Base-by-base conservation (phyloP, 345 rosid species). In the Moricandia arvensis region DNA sequence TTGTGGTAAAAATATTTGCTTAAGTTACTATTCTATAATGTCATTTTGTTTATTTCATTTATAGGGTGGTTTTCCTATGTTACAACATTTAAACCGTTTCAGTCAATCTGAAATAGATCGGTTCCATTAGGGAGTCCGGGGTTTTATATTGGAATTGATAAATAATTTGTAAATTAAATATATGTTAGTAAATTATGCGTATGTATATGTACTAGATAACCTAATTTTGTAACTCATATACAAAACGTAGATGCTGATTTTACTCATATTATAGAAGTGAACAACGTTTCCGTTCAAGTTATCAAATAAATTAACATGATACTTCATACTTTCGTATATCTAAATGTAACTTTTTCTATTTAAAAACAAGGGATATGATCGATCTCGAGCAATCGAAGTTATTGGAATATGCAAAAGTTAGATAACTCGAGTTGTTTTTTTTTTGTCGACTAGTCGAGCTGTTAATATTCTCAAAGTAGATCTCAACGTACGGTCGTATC, bases 401-500 rank as follows among this genome's bases (percentile, higher is more conserved):
- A 66, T 47, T 6, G 21, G 70, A 63, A 7, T 7, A 12, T 38
- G 68, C 15, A 24, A 63, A 30, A 57, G 24, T 29, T 51, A 47
- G 27, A 34, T 16, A 33, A 45, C 47, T 69, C 35, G 74, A 61
- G 58, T 53, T 76, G 27, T 76, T 53, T 69, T 18, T 63, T 55
- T 9, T 13, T 62, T 69, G 57, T 29, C 71, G 59, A 69, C 59
- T 21, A 9, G 59, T 54, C 59, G 30, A 54, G 59, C 59, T 54
- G 59, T 54, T 54, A 54, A 21, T 54, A 54, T 54, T 54, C 59
- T 54, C 30, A 21, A 53, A 53, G 58, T 53, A 53, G 27, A 53
- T 53, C 58, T 53, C 12, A 53, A 9, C 59, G 59, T 54, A 54
- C 30, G 59, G 59, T 54, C 30, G 59, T 21, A 54, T 54, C 59